These are phyloP conservation scores for Pelagophyceae sp. DNA, from an alignment of 352 stramenopile species.

Conservation along the genomic window DNA sequence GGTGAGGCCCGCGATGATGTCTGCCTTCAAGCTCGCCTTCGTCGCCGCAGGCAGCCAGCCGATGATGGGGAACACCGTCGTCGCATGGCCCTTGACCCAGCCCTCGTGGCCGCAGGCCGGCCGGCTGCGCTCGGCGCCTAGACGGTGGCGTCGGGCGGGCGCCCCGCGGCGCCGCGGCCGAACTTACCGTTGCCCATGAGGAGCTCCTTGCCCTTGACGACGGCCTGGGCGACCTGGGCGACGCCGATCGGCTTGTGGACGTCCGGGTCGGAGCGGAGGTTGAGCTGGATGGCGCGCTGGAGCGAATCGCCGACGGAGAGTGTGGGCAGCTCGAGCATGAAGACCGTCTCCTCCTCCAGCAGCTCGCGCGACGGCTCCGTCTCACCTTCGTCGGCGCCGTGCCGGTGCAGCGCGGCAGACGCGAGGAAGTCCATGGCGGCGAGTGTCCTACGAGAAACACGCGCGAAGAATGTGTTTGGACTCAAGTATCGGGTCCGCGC, in stretches of 20 bases:
- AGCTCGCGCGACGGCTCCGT: neutral
- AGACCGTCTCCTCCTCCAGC: neutral
- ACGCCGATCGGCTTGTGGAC: neutral
- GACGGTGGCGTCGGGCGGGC: too few species aligned
- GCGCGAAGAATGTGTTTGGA: too few species aligned
- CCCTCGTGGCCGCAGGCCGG: neutral
- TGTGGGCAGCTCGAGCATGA: slow-evolving; percentile 12
- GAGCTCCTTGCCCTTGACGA: neutral
- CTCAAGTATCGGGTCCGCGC: too few species aligned
- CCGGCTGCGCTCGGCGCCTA: too few species aligned
- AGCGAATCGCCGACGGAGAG: neutral
- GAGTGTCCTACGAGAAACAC: too few species aligned
- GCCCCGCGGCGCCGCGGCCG: too few species aligned
- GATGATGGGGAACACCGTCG: neutral
- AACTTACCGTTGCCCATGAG: neutral
- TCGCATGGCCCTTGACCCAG: neutral
- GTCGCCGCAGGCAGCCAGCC: slow-evolving; percentile 1
- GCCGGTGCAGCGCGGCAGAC: neutral
- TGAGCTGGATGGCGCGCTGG: neutral
- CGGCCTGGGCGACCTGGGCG: neutral
- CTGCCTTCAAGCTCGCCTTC: slow-evolving; percentile 3
- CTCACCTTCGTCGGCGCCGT: neutral
- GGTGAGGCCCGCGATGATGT: slow-evolving; percentile 43
- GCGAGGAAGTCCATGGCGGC: slow-evolving; percentile 14
- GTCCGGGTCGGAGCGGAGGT: neutral